These are phyloP conservation scores for Botrytis aclada DNA, from an alignment of 2,329 filamentous ascomycete species.

Conservation along the genomic window DNA sequence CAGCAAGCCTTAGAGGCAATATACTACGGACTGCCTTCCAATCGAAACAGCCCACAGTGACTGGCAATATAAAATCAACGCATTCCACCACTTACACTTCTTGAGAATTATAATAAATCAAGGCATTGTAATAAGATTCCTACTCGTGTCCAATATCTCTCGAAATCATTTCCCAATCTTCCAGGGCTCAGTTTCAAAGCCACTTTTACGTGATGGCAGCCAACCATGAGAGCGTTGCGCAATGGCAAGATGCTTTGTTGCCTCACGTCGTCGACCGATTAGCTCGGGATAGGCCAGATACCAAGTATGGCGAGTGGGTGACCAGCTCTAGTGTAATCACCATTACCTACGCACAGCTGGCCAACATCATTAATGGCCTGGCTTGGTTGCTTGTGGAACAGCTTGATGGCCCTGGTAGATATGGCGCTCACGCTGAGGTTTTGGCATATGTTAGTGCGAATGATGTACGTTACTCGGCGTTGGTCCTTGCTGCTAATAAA, in stretches of 20 bases:
- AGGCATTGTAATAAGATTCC: not conserved
- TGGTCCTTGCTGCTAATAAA: not conserved
- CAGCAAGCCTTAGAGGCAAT: not conserved
- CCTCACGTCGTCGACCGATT: constrained; percentile 5
- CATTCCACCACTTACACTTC: not conserved
- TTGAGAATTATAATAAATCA: not conserved
- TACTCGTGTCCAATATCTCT: no score
- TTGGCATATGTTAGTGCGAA: constrained; percentile 44
- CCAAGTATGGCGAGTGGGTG: not conserved
- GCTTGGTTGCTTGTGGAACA: constrained; percentile 22
- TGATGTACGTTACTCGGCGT: constrained; percentile 1
- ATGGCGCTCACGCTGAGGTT: constrained; percentile 36
- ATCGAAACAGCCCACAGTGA: not conserved
- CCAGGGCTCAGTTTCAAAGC: not conserved
- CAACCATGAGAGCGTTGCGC: not conserved
- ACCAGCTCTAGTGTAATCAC: not conserved
- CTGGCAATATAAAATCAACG: not conserved
- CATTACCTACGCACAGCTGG: constrained; percentile 5
- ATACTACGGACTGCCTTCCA: not conserved
- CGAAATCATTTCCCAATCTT: no score
- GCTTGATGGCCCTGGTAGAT: not conserved
- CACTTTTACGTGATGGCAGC: not conserved
- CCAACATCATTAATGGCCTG: not conserved
- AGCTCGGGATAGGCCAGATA: not conserved
- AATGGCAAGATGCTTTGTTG: constrained; percentile 3